A percentile compares a stretch with the other conserved stretches of the same genome.
phyloP scores from a whole-genome alignment of 306 rosid species.

The Cucurbita maxima region DNA sequence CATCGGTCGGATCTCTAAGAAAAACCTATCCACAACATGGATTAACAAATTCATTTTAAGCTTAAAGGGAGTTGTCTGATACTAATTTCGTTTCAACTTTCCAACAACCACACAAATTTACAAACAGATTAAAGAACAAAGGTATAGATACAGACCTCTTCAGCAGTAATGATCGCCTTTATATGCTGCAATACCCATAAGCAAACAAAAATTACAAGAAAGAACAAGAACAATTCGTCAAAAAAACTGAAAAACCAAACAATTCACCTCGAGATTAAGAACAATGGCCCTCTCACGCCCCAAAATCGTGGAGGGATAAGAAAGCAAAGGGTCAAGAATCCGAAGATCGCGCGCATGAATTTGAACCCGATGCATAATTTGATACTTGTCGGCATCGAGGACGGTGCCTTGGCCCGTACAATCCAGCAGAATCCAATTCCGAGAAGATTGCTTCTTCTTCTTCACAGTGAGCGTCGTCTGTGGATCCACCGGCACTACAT shows the following conservation, averaged over 20 bases:
- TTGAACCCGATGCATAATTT: constrained; percentile 72
- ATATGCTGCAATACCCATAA: constrained; percentile 53
- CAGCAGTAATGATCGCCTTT: constrained; percentile 92
- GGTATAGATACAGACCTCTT: constrained; percentile 46
- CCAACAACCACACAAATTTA: neutral
- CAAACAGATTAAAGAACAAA: neutral
- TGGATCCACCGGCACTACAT: constrained; percentile 62
- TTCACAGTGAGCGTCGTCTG: constrained; percentile 30
- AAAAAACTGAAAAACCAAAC: neutral
- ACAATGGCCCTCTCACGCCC: constrained; percentile 93
- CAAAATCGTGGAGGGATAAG: constrained; percentile 75
- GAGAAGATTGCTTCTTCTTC: constrained; percentile 60
- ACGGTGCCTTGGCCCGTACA: constrained; percentile 40
- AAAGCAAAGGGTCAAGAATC: constrained; percentile 77
- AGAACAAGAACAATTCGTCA: neutral
- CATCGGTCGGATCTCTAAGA: constrained; percentile 75
- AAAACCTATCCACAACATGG: constrained; percentile 36
- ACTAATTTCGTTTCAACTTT: neutral
- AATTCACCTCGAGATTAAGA: constrained; percentile 72
- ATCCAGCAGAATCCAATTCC: constrained; percentile 78
- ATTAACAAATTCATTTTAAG: neutral
- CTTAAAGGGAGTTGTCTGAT: neutral
- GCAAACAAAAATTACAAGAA: constrained; percentile 5
- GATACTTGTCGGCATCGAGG: constrained; percentile 76
- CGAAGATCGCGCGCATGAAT: constrained; percentile 96